Evolutionary conservation across 108 stramenopile species (phyloP), one percentile per base, ranked within the genome.

Genomic region (Skeletonema marinoi): DNA sequence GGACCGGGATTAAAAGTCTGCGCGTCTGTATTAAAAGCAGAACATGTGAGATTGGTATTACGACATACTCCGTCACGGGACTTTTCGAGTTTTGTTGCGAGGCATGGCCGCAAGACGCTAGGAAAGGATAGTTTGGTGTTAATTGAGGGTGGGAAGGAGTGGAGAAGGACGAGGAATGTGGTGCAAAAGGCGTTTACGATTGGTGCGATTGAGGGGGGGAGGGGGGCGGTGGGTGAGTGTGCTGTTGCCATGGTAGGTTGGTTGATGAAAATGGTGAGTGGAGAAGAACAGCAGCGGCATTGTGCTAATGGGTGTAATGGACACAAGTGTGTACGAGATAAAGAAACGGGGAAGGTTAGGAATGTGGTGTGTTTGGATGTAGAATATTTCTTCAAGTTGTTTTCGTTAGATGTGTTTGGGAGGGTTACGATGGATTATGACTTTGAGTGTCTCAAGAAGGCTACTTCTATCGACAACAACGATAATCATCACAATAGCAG

Each of bases 331-430:
- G 12, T 51, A 10, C 10, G 19, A 12, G 50, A 51, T 12, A 67
- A 13, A 17, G 41, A 30, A 9, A 42, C 12, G 2, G n/a, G n/a
- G 1, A 44, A 41, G 44, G 46, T 16, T 29, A 14, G 19, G 1
- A 44, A 62, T 21, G 10, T 29, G 9, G 33, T 67, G 6, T 25
- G 31, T 25, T 21, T 80, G 3, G 78, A 80, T 30, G 78, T 60
- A 11, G 35, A 31, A 36, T 21, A 68, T 51, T 73, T 80, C 36
- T 73, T 71, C 48, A 73, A 80, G 36, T 31, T 80, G n/a, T 72
- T 65, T 54, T 72, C 78, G 30, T 65, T 73, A 10, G 32, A 67
- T 33, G 78, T 80, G 13, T 80, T 80, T 68, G 78, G 78, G 4
- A 73, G 39, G 58, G 67, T 68, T 4, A 17, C 70, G 0, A 63